A percentile compares a stretch with the other conserved stretches of the same genome.
phyloP scores from a whole-genome alignment of 2,329 filamentous ascomycete genomes.

The Waltergamsia citrina region DNA sequence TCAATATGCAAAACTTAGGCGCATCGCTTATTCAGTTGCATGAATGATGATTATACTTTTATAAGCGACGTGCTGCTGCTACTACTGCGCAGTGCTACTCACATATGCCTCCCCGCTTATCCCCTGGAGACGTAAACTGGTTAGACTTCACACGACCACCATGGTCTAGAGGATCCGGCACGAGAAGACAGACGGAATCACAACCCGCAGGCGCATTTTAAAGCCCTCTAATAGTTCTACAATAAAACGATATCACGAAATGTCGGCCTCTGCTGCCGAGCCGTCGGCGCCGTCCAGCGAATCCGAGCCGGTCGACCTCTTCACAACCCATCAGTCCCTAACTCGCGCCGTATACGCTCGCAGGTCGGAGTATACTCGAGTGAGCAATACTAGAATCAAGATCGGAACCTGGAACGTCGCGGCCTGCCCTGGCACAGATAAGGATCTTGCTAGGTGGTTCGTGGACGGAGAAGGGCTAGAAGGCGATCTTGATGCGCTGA shows the following conservation, averaged over 20 bases:
- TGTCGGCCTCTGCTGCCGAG: constrained; percentile 15
- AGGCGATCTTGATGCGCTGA: constrained; percentile 47
- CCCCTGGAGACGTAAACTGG: too few species aligned
- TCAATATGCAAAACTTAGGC: too few species aligned
- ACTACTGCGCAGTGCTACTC: too few species aligned
- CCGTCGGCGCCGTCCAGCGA: constrained; percentile 18
- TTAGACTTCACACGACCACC: constrained; percentile 14
- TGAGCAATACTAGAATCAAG: constrained; percentile 71
- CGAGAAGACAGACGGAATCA: constrained; percentile 6
- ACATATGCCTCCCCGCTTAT: too few species aligned
- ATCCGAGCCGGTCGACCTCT: constrained; percentile 34
- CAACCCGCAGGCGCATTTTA: too few species aligned
- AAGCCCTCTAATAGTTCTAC: too few species aligned
- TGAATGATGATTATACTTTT: too few species aligned
- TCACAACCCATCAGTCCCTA: constrained; percentile 43
- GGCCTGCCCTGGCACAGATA: constrained; percentile 72
- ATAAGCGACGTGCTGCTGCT: too few species aligned
- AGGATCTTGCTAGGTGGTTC: constrained; percentile 86
- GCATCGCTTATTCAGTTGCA: too few species aligned
- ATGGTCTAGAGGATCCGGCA: constrained; percentile 22
- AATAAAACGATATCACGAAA: too few species aligned
- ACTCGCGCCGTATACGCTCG: constrained; percentile 61
- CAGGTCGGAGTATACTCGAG: constrained; percentile 68
- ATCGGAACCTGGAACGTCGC: constrained; percentile 95
- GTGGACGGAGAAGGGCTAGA: constrained; percentile 65